These are phyloP conservation scores for Senna siamea DNA, from an alignment of 306 rosid genomes.

Conservation along the genomic window DNA sequence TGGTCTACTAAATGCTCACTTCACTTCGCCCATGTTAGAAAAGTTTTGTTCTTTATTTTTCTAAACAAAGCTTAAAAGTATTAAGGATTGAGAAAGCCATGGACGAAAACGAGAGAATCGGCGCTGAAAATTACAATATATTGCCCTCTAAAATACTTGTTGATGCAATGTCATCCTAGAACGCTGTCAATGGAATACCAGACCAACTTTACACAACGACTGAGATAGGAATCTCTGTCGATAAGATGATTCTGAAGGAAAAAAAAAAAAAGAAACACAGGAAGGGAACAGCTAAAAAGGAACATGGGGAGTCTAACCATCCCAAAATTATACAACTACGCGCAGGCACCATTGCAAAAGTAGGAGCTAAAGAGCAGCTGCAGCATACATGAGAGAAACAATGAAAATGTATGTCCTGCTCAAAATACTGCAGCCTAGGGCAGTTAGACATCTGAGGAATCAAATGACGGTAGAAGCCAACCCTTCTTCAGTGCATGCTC, in stretches of 20 bases:
- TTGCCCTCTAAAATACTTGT: slow-evolving; percentile 32
- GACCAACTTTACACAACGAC: slow-evolving; percentile 53
- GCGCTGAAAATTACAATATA: slow-evolving; percentile 42
- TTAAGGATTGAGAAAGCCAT: too few relatives aligned
- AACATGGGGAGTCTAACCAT: slow-evolving; percentile 34
- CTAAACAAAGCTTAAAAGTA: too few relatives aligned
- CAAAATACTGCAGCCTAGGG: slow-evolving; percentile 49
- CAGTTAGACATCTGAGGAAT: slow-evolving; percentile 52
- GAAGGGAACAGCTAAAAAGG: slow-evolving; percentile 28
- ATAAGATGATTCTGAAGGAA: slow-evolving; percentile 32
- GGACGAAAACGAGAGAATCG: not conserved
- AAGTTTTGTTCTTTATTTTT: too few relatives aligned
- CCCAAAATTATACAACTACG: slow-evolving; percentile 35
- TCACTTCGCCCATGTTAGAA: too few relatives aligned
- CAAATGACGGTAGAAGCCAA: slow-evolving; percentile 78
- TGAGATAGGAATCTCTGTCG: slow-evolving; percentile 33
- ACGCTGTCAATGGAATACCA: slow-evolving; percentile 44
- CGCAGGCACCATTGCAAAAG: not conserved
- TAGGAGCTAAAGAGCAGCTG: slow-evolving; percentile 40
- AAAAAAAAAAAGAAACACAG: not conserved
- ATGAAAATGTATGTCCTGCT: slow-evolving; percentile 52
- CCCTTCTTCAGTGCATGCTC: slow-evolving; percentile 74
- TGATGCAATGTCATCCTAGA: slow-evolving; percentile 47
- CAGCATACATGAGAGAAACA: slow-evolving; percentile 55
- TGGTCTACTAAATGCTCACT: too few relatives aligned